Evolutionary conservation across 1,284 basidiomycete genomes (phyloP), one percentile per base, ranked within the genome.

Genomic region (Naganishia albida): DNA sequence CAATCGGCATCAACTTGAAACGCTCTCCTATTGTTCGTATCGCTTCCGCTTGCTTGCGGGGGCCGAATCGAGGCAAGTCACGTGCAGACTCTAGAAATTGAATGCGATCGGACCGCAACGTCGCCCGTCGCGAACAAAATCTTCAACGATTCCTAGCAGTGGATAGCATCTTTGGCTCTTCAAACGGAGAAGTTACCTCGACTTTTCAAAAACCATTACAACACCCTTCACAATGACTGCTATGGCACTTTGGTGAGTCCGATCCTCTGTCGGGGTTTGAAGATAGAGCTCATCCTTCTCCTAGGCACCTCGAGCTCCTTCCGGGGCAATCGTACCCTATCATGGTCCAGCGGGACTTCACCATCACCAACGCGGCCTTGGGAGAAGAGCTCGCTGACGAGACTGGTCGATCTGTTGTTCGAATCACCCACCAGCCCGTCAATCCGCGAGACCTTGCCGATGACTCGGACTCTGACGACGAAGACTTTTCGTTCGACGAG

Each of bases 291-390:
- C 15, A 20, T 39, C 42, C 15, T 15, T 16, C 48, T 16, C 34
- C 16, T 20, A 55, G 67, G 67, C 67, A 68, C 30, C 63, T 68
- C 40, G 67, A 65, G 56, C 59, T 68, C 54, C 38, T 40, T 40
- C 63, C 62, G 18, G 67, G 67, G 59, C 55, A 46, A 73, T 80
- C 84, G 63, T 80, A 85, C 72, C 80, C 83, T 66, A 73, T 92
- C 71, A 78, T 83, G 65, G 86, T 90, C 62, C 83, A 84, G 68
- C 83, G 83, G 49, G 90, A 93, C 79, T 81, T 95, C 73, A 83
- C 84, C 73, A 86, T 96, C 78, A 92, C 90, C 75, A 93, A 92
- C 78, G 86, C 88, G 63, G 85, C 91, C 8, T 85, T 94, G 57
- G 88, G 87, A 62, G 88, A 91, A 70, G 83, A 85, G 70, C 82